Evolutionary conservation across 108 stramenopile species (phyloP).

Genomic region (Bacterosira constricta): DNA sequence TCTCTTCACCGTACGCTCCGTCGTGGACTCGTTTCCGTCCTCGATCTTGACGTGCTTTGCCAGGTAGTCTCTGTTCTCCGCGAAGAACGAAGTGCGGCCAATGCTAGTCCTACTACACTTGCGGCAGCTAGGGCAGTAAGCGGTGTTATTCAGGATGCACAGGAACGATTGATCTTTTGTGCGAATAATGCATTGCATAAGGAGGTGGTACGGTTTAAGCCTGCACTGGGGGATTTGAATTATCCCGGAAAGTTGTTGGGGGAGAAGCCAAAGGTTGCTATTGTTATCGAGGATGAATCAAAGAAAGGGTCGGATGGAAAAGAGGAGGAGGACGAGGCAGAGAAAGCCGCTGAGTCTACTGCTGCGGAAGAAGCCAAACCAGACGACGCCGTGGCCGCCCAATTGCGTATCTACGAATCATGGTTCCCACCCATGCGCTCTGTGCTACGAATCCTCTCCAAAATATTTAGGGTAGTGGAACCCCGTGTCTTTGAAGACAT

Average conservation of each 20-base stretch:
- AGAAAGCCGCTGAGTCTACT: conserved; percentile 11
- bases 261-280: conserved; percentile 36
- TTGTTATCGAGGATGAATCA: conserved; percentile 37
- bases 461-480: conserved; percentile 93
- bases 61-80: conserved; percentile 85
- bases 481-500: conserved; percentile 93
- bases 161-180: conserved; percentile 90
- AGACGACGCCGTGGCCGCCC: conserved; percentile 68
- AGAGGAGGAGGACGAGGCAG: not conserved
- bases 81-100: conserved; percentile 81
- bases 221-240: conserved; percentile 73
- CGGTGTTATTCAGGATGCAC: conserved; percentile 86
- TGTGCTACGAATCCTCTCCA: conserved; percentile 84
- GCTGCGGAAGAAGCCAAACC: not conserved
- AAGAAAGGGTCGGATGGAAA: not conserved
- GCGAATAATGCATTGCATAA: conserved; percentile 73
- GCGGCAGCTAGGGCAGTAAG: conserved; percentile 84
- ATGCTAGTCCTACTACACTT: conserved; percentile 68
- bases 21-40: conserved; percentile 74
- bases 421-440: conserved; percentile 94
- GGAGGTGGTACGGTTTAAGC: conserved; percentile 86
- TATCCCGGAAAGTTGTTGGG: conserved; percentile 81
- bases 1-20: conserved; percentile 85
- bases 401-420: conserved; percentile 78
- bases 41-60: conserved; percentile 83